A percentile compares a stretch with the other conserved stretches of the same genome.
Conservation (phyloP, 139 green algal genomes). For the Micromonas commoda region DNA sequence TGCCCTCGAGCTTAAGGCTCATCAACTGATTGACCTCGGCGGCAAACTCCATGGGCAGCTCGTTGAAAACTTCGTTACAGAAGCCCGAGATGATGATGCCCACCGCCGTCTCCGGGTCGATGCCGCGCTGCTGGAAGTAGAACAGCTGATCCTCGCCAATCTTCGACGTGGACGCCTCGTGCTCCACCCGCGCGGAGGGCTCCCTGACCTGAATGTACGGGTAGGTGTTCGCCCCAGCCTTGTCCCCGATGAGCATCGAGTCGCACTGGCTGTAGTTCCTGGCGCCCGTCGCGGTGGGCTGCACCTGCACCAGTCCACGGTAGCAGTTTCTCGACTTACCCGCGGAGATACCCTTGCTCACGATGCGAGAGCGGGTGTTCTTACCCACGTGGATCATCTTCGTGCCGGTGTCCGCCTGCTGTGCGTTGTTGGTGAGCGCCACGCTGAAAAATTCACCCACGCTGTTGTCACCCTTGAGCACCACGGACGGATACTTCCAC, state of each 20-base stretch:
- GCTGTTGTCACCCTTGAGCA: conserved; percentile 87
- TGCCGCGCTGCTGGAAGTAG: conserved; percentile 97
- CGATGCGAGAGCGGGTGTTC: conserved; percentile 93
- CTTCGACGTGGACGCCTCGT: conserved; percentile 95
- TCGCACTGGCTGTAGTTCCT: conserved; percentile 97
- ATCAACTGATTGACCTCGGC: conserved; percentile 97
- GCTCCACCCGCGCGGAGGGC: conserved; percentile 84
- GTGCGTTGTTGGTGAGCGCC: conserved; percentile 94
- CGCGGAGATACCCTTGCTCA: conserved; percentile 96
- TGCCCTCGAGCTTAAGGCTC: conserved; percentile 96
- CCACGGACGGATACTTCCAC: conserved; percentile 96
- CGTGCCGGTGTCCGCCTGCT: conserved; percentile 82
- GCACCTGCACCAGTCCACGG: conserved; percentile 74
- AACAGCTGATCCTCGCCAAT: conserved; percentile 99
- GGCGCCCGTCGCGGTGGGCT: conserved; percentile 67
- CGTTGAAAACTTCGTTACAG: conserved; percentile 97
- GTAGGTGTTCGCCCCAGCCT: conserved; percentile 95
- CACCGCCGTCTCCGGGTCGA: conserved; percentile 86
- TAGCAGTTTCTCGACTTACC: conserved; percentile 76
- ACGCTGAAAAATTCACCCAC: conserved; percentile 98
- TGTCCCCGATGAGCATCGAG: conserved; percentile 98
- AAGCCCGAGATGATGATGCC: conserved; percentile 97
- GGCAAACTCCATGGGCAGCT: conserved; percentile 96
- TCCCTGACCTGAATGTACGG: conserved; percentile 97
- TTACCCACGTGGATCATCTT: conserved; percentile 99